Evolutionary conservation across 768 basidiomycete species (phyloP).

Genomic region (Collybiopsis luxurians): DNA sequence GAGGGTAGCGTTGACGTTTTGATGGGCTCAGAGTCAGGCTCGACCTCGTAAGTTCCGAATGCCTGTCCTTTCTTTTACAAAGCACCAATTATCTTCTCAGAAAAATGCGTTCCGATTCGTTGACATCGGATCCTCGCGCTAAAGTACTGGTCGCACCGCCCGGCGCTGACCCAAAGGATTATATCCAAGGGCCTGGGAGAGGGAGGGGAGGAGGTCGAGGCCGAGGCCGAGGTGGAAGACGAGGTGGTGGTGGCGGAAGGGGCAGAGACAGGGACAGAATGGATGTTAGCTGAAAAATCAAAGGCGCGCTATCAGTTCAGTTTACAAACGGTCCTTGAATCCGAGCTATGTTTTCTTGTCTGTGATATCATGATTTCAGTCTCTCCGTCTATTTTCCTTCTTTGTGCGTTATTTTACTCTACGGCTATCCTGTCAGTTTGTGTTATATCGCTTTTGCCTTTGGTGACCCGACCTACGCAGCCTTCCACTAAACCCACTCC

Average conservation of each 20-base stretch:
- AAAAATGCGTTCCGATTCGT: slow-evolving; percentile 83
- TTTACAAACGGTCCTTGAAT: too few relatives aligned
- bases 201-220: slow-evolving; percentile 25
- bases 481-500: too few relatives aligned
- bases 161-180: slow-evolving; percentile 55
- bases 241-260: slow-evolving; percentile 35
- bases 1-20: slow-evolving; percentile 58
- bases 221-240: slow-evolving; percentile 32
- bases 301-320: too few relatives aligned
- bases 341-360: not conserved
- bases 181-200: slow-evolving; percentile 32
- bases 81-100: slow-evolving; percentile 33
- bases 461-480: too few relatives aligned
- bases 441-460: too few relatives aligned
- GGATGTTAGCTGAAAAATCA: not conserved
- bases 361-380: too few relatives aligned
- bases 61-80: not conserved
- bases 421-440: too few relatives aligned
- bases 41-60: slow-evolving; percentile 53
- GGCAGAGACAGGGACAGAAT: slow-evolving; percentile 29
- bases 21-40: slow-evolving; percentile 44
- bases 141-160: slow-evolving; percentile 68
- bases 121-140: slow-evolving; percentile 66
- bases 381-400: too few relatives aligned
- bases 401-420: too few relatives aligned